A percentile compares a stretch with the other conserved stretches of the same genome.
Evolutionary conservation across 2,329 filamentous ascomycete species (phyloP).

Genomic region (Cordyceps fumosorosea): DNA sequence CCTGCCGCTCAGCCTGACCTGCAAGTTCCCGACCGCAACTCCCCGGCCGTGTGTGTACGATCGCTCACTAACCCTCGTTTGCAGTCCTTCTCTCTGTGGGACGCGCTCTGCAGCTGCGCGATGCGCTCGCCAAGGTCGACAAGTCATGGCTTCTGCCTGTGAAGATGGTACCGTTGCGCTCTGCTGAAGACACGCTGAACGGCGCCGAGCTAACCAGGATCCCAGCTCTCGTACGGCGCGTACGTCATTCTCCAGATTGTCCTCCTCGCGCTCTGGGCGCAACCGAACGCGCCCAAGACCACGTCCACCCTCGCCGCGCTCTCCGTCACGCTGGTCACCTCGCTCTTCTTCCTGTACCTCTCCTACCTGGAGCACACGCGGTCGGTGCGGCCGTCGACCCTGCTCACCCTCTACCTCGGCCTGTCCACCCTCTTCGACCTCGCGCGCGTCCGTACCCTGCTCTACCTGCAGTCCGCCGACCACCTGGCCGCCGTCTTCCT

Average conservation of each 20-base stretch:
- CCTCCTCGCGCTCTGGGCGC: conserved; percentile 17
- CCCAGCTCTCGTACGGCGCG: conserved; percentile 1
- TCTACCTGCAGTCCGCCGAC: conserved; percentile 20
- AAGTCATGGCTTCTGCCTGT: conserved; percentile 5
- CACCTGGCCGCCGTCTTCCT: conserved; percentile 21
- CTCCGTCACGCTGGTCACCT: conserved; percentile 15
- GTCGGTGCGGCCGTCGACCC: conserved; percentile 26
- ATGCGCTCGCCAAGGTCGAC: conserved; percentile 2
- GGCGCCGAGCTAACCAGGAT: neutral
- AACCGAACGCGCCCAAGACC: conserved; percentile 13
- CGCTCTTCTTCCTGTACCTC: conserved; percentile 15
- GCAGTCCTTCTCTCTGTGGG: neutral
- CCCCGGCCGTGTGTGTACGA: too few relatives aligned
- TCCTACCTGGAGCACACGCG: conserved; percentile 28
- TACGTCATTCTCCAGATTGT: conserved; percentile 13
- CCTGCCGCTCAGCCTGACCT: conserved; percentile 16
- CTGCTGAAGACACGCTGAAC: too few relatives aligned
- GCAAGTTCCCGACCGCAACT: conserved; percentile 5
- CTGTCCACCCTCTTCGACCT: conserved; percentile 26
- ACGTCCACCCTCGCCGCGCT: conserved; percentile 16
- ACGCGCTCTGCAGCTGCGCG: conserved; percentile 12
- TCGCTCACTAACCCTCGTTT: neutral
- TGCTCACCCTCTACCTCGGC: conserved; percentile 26
- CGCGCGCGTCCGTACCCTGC: conserved; percentile 25
- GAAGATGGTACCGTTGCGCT: neutral